Evolutionary conservation across 805 yeast genomes (phyloP), one percentile per base, ranked within the genome.

Genomic region (Lipomyces starkeyi): DNA sequence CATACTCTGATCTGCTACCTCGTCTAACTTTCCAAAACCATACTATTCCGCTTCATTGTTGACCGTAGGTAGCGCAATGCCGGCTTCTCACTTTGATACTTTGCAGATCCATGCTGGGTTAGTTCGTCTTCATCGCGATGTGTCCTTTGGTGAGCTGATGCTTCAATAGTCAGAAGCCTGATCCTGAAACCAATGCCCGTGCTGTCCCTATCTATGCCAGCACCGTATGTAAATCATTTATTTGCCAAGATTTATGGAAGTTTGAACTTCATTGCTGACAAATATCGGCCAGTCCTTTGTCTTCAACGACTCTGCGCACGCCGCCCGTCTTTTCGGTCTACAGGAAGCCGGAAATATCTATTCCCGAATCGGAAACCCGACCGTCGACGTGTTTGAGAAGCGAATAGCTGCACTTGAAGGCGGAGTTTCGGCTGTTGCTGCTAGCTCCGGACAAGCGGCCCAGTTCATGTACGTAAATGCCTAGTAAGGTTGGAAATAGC

Each of bases 361-460:
- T 83, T 88, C 97, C 13, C 87, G 99, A 78, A 84, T 94, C 73
- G 88, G 87, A 86, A 94, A 94, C 82, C 99, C 99, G 71, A 94
- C 99, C 68, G 89, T 85, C 67, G 97, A 90, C 75, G 94, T 91
- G 32, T 90, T 94, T 71, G 99, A 94, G 81, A 87, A 91, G 78
- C 86, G 99, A 81, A 84, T 94, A 68, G 96, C 97, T 64, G 96
- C 96, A 62, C 85, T 94, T 69, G 99, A 94, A 81, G 89, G 90
- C 66, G 99, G 98, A 76, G 88, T 88, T 62, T 97, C 90, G 68
- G 98, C 97, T 3, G 81, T 94, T 65, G 96, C 97, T 6, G 89
- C 90, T 32, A 80, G 97, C 27, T 93, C 98, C n/a, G 99, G 99
- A 70, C 97, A 93, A 81, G 94, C 98, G 64, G 98, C 98, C 34